Base-by-base conservation (phyloP, 805 yeast genomes). In the Pichia exigua region DNA sequence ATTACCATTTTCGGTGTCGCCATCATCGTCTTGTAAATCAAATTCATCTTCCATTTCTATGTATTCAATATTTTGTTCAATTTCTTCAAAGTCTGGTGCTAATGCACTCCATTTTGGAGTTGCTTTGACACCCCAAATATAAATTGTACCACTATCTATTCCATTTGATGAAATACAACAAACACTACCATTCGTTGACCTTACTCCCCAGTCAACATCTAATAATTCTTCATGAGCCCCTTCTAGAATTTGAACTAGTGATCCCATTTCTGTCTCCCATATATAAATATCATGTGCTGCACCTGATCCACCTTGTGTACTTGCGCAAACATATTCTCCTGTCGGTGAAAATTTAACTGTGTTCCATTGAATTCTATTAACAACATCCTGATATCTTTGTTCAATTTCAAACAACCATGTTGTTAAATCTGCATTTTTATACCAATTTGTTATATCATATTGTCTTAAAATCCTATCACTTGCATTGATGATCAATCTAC, bases 31-130 rank as follows among this genome's bases (percentile, higher is more conserved):
- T 22, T 85, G 76, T 20, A 50, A 17, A 64, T 91, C 97, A 66
- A 91, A 91, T 67, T 91, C 98, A 64, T 90, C 95, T 65, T 91
- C 98, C 54, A 77, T 76, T 62, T 91, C 98, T 58, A 82, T 81
- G 63, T 92, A 91, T 52, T 86, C 89, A 11, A 87, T 84, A 62
- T 90, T 92, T 61, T 90, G 96, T 62, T 91, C 97, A 43, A 91
- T 83, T 65, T 91, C 97, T 46, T 86, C 95, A 64, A 92, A 91
- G 65, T 92, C 98, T 0, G 97, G 97, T 0, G 97, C 97, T 59
- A 91, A 72, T 1, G 97, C 95, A 66, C 95, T 85, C 98, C 98
- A 91, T 68, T 87, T 86, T 60, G 90, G 97, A 0, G 96, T 95
- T 21, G 87, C 79, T 41, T 78, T 78, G 11, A 87, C 77, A 47